Conservation (phyloP, 441 rosid species). For the Bocquillonia castaneifolia region DNA sequence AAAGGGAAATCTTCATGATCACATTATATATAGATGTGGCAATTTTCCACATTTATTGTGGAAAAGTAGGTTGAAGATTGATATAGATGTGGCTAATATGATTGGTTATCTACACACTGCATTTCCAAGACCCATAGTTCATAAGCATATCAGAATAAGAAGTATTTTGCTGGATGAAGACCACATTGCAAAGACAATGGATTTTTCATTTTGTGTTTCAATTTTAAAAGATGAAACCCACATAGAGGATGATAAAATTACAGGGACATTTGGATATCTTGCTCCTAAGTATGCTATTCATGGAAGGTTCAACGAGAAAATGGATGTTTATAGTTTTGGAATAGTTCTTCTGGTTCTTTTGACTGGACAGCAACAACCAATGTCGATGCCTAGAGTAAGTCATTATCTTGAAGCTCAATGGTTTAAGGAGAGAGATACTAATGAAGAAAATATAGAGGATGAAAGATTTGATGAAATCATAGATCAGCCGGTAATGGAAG, state of each 20-base stretch:
- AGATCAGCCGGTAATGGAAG: neutral
- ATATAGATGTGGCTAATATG: slow-evolving; percentile 23
- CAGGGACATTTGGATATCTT: neutral
- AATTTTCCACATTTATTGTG: neutral
- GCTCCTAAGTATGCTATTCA: neutral
- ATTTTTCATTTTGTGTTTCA: neutral
- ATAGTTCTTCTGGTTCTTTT: neutral
- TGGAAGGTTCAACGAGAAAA: neutral
- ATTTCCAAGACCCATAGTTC: slow-evolving; percentile 34
- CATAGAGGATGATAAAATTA: neutral
- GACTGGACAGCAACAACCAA: neutral
- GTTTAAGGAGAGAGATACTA: neutral
- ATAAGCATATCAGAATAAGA: neutral
- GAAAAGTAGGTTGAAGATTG: slow-evolving; percentile 15
- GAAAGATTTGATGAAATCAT: neutral
- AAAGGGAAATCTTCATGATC: slow-evolving; percentile 17
- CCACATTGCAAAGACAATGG: neutral
- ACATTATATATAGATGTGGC: neutral
- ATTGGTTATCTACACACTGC: slow-evolving; percentile 39
- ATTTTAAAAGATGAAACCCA: slow-evolving; percentile 3
- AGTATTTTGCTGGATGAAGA: neutral
- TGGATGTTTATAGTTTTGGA: slow-evolving; percentile 6
- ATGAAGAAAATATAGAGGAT: neutral
- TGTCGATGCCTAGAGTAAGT: no score
- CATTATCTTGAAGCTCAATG: no score